Conservation (phyloP, 345 rosid genomes). For the Brassica incana region DNA sequence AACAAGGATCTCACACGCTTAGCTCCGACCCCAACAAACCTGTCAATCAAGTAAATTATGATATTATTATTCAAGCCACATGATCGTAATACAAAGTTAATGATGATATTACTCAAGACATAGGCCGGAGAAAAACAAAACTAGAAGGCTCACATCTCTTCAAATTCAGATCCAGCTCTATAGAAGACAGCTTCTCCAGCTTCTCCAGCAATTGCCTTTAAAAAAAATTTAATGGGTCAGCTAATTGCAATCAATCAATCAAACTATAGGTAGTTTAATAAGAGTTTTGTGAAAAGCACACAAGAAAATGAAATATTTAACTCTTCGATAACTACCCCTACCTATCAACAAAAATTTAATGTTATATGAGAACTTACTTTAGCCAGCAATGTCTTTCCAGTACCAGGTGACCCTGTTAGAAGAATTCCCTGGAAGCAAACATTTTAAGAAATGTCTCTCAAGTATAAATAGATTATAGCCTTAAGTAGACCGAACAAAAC, state of each 20-base stretch:
- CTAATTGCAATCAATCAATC: not conserved
- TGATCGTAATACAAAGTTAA: not conserved
- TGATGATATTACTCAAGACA: conserved; percentile 5
- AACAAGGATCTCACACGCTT: conserved; percentile 94
- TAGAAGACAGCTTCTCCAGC: conserved; percentile 99
- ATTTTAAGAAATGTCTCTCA: conserved; percentile 12
- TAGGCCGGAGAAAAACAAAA: not conserved
- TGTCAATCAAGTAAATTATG: conserved; percentile 39
- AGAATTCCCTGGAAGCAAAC: conserved; percentile 80
- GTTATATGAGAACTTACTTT: conserved; percentile 55
- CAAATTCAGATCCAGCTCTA: conserved; percentile 99
- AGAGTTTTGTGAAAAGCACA: not conserved
- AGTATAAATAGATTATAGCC: not conserved
- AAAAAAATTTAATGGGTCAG: conserved; percentile 27
- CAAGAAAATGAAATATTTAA: conserved; percentile 4
- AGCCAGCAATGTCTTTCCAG: conserved; percentile 96
- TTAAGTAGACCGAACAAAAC: not conserved
- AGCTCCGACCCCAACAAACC: conserved; percentile 99
- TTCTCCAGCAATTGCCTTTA: conserved; percentile 99
- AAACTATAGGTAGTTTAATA: not conserved
- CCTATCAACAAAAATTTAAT: not conserved
- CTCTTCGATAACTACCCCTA: not conserved
- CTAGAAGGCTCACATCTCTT: conserved; percentile 80
- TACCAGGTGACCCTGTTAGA: conserved; percentile 99
- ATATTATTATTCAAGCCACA: not conserved